Evolutionary conservation across 495 filamentous ascomycete genomes (phyloP), one percentile per base, ranked within the genome.

Genomic region (Annulohypoxylon maeteangense): DNA sequence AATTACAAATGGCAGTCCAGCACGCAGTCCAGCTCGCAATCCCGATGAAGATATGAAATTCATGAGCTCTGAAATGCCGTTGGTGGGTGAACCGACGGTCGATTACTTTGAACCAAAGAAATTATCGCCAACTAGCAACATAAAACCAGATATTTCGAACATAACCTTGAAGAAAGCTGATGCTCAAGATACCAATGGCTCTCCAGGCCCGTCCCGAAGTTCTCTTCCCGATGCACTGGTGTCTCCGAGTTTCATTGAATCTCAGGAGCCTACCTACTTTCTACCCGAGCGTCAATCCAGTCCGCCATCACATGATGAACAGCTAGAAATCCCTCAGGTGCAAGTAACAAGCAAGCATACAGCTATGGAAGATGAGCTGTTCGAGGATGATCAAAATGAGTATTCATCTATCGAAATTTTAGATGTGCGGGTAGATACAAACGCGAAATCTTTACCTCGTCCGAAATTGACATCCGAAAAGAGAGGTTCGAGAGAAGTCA

Each of bases 1-100:
- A 54, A 88, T 89, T 59, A 85, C 82, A 25, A 89, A 89, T 72
- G 87, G 87, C 18, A 84, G 81, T 29, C 80, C 82, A 7, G 80
- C 79, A 38, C 76, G 74, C 55, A 75, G 71, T 25, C 75, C 76
- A 34, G 45, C 64, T 14, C 58, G 68, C 18, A 65, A 68, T 23
- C 44, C 45, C 22, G 22, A 25, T 29, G 55, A 61, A n/a, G 50
- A 18, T 20, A 42, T 12, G 32, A 34, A 56, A 12, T 11, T 16
- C 6, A 27, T 50, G 16, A 27, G 44, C 3, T 1, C 23, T 16
- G 48, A 54, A 16, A 10, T 6, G 18, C 47, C n/a, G 14, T 32
- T 42, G 16, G 12, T 8, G 2, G 36, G 7, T 45, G 29, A 16
- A 10, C 18, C 34, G 50, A 31, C 47, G 44, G 61, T 42, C 7